Percentiles rank a stretch among this genome's conserved stretches.
Conservation (phyloP, 139 green algal genomes). For the Coelastrella sp. region DNA sequence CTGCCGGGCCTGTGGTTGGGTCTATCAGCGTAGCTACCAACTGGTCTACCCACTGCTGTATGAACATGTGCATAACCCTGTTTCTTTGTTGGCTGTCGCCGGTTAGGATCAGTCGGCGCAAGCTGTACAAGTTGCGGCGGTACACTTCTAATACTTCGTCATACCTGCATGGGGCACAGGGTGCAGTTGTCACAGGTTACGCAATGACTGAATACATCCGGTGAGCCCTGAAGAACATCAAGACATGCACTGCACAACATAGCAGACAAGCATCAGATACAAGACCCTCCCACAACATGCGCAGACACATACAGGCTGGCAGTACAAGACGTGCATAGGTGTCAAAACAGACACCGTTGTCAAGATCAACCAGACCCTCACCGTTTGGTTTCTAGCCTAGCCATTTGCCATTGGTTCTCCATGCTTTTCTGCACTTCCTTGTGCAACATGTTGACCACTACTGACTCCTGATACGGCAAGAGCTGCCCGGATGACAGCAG, state of each 20-base stretch:
- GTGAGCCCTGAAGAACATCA: neutral
- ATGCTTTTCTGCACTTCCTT: constrained; percentile 46
- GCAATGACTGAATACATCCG: too few relatives aligned
- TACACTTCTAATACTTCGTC: constrained; percentile 73
- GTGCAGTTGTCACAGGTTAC: neutral
- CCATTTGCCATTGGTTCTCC: constrained; percentile 53
- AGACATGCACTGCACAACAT: neutral
- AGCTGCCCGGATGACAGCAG: constrained; percentile 32
- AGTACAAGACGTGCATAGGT: too few relatives aligned
- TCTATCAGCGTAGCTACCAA: constrained; percentile 57
- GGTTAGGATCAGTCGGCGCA: constrained; percentile 65
- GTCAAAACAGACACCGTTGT: too few relatives aligned
- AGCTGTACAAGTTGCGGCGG: constrained; percentile 66
- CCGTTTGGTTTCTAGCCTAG: constrained; percentile 50
- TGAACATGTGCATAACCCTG: constrained; percentile 68
- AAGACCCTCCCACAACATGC: too few relatives aligned
- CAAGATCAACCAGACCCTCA: neutral
- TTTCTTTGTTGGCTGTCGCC: constrained; percentile 62
- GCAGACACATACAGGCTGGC: too few relatives aligned
- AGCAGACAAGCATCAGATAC: too few relatives aligned
- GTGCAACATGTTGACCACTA: constrained; percentile 48
- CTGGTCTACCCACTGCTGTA: constrained; percentile 67
- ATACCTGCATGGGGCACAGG: constrained; percentile 49
- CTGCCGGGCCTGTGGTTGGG: constrained; percentile 2
- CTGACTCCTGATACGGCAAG: constrained; percentile 47